phyloP scores from a whole-genome alignment of 2,329 filamentous ascomycete species.

The Colletotrichum falcatum region DNA sequence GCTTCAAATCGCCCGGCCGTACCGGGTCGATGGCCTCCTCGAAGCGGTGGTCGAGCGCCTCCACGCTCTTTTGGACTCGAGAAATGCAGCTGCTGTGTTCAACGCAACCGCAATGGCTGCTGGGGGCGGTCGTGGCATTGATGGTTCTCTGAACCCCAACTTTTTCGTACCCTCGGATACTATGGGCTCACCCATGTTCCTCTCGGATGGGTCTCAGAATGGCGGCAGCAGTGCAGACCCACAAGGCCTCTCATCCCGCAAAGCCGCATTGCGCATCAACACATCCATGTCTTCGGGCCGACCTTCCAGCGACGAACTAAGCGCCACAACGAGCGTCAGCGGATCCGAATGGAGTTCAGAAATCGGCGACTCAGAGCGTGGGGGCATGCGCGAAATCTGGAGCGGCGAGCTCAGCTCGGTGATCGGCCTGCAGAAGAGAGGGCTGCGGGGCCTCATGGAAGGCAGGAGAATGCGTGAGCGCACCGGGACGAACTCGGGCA shows the following conservation, averaged over 20 bases:
- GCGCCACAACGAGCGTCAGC: constrained; percentile 63
- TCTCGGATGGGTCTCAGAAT: constrained; percentile 33
- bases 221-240: constrained; percentile 48
- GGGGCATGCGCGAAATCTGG: constrained; percentile 76
- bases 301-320: constrained; percentile 61
- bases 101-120: constrained; percentile 99
- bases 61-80: constrained; percentile 88
- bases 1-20: constrained; percentile 91
- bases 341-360: constrained; percentile 70
- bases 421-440: constrained; percentile 94
- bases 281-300: constrained; percentile 54
- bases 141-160: constrained; percentile 73
- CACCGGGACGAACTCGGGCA: constrained; percentile 56
- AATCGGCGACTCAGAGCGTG: constrained; percentile 61
- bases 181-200: constrained; percentile 48
- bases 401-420: constrained; percentile 85
- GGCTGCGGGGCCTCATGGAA: constrained; percentile 93
- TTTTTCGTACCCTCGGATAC: constrained; percentile 66
- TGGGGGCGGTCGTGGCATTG: constrained; percentile 87
- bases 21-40: constrained; percentile 90
- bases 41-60: constrained; percentile 94
- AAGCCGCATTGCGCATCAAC: constrained; percentile 62
- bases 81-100: constrained; percentile 96
- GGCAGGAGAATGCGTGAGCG: constrained; percentile 86
- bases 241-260: constrained; percentile 47